Evolutionary conservation across 2,329 filamentous ascomycete genomes (phyloP).

Genomic region (Hypoxylon sp.): DNA sequence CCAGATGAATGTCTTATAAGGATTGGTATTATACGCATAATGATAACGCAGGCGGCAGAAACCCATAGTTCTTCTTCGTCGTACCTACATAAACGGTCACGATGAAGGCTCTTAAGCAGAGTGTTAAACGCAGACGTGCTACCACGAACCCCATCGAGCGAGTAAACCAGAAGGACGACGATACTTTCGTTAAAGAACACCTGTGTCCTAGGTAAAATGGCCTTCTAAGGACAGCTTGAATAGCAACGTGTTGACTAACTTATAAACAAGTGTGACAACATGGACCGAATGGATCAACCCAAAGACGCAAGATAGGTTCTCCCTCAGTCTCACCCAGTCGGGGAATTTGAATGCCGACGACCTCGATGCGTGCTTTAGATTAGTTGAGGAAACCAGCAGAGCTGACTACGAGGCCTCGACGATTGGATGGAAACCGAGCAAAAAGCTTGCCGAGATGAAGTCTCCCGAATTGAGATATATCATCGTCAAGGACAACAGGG

Average conservation of each 20-base stretch:
- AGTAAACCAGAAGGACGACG: conserved; percentile 64
- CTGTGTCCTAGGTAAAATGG: conserved; percentile 62
- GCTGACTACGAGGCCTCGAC: conserved; percentile 74
- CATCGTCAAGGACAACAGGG: conserved; percentile 63
- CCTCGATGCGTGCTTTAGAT: conserved; percentile 66
- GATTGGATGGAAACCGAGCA: conserved; percentile 72
- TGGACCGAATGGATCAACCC: conserved; percentile 68
- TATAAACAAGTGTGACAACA: conserved; percentile 33
- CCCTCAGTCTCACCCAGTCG: conserved; percentile 61
- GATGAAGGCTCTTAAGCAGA: conserved; percentile 45
- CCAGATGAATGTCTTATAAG: not conserved
- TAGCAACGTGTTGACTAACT: conserved; percentile 15
- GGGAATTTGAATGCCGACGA: conserved; percentile 60
- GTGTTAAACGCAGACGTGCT: conserved; percentile 51
- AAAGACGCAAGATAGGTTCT: conserved; percentile 58
- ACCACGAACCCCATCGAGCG: conserved; percentile 60
- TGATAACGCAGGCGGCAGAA: conserved; percentile 13
- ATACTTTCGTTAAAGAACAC: conserved; percentile 65
- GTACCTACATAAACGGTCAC: conserved; percentile 7
- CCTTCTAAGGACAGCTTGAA: not conserved
- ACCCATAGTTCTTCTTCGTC: conserved; percentile 2
- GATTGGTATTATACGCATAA: conserved; percentile 5
- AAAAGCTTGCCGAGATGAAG: conserved; percentile 78
- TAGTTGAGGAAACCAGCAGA: conserved; percentile 75
- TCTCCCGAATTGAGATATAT: conserved; percentile 78